phyloP scores from a whole-genome alignment of 1,284 basidiomycete genomes.

The Microbotryomycetes sp. region DNA sequence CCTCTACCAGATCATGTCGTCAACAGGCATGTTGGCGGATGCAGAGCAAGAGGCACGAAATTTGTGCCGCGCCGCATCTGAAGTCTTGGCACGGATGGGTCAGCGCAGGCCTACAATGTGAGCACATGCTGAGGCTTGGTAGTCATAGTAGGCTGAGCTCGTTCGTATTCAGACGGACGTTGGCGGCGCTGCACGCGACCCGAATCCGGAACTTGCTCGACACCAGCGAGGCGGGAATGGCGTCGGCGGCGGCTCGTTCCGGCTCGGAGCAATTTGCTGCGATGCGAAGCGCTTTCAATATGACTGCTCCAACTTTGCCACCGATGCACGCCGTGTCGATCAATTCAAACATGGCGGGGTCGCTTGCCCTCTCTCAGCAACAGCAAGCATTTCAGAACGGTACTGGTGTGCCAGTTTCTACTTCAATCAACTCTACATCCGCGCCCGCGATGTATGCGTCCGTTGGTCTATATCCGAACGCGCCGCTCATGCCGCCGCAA shows the following conservation, averaged over 20 bases:
- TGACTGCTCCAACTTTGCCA: neutral
- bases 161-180: conserved; percentile 8
- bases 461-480: neutral
- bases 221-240: neutral
- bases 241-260: neutral
- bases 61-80: conserved; percentile 8
- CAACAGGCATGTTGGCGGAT: conserved; percentile 2
- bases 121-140: neutral
- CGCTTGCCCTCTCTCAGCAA: neutral
- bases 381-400: neutral
- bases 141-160: neutral
- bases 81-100: conserved; percentile 6
- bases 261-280: neutral
- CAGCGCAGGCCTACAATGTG: conserved; percentile 9
- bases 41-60: conserved; percentile 1
- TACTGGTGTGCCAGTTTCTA: no score
- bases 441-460: neutral
- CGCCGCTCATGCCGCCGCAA: neutral
- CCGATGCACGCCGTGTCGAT: neutral
- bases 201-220: conserved; percentile 17
- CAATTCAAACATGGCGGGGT: neutral
- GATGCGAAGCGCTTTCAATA: neutral
- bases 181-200: conserved; percentile 24
- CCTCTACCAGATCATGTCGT: neutral
- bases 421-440: no score